A percentile compares a stretch with the other conserved stretches of the same genome.
Conservation (phyloP, 2,329 filamentous ascomycete genomes). For the Bipolaris oryzae region DNA sequence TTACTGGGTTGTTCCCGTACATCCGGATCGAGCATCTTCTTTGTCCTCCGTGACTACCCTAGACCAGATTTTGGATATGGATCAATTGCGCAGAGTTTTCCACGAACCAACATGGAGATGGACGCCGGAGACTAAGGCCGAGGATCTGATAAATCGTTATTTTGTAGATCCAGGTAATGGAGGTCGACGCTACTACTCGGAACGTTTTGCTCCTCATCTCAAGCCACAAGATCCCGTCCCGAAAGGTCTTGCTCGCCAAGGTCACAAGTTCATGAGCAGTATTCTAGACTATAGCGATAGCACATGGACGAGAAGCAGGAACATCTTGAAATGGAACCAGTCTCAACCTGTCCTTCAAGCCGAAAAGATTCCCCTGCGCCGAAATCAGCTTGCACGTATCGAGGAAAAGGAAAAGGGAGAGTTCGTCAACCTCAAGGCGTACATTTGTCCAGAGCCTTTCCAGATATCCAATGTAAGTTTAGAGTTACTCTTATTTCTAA, state of each 20-base stretch:
- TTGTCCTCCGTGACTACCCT: conserved; percentile 12
- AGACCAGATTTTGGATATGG: conserved; percentile 65
- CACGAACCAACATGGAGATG: conserved; percentile 53
- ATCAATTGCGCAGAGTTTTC: conserved; percentile 54
- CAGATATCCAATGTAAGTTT: conserved; percentile 73
- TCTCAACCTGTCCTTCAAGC: conserved; percentile 84
- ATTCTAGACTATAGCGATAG: conserved; percentile 88
- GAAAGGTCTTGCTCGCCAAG: conserved; percentile 53
- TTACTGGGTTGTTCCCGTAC: conserved; percentile 78
- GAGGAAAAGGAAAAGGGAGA: conserved; percentile 62
- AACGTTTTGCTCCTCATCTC: conserved; percentile 56
- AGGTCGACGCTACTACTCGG: conserved; percentile 63
- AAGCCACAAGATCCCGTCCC: conserved; percentile 71
- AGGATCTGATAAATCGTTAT: conserved; percentile 57
- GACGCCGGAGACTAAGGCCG: conserved; percentile 49
- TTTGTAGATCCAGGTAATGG: conserved; percentile 64
- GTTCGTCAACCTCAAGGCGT: conserved; percentile 61
- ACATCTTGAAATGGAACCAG: conserved; percentile 58
- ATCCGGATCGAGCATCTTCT: conserved; percentile 1
- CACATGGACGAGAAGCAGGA: conserved; percentile 67
- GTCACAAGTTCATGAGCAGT: conserved; percentile 51
- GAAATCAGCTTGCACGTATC: conserved; percentile 74
- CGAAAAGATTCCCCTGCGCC: conserved; percentile 74
- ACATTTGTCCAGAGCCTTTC: conserved; percentile 77
- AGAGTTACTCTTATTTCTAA: neutral